A percentile compares a stretch with the other conserved stretches of the same genome.
These are phyloP conservation scores for Populus tomentosa DNA, from an alignment of 441 rosid species.

Conservation along the genomic window DNA sequence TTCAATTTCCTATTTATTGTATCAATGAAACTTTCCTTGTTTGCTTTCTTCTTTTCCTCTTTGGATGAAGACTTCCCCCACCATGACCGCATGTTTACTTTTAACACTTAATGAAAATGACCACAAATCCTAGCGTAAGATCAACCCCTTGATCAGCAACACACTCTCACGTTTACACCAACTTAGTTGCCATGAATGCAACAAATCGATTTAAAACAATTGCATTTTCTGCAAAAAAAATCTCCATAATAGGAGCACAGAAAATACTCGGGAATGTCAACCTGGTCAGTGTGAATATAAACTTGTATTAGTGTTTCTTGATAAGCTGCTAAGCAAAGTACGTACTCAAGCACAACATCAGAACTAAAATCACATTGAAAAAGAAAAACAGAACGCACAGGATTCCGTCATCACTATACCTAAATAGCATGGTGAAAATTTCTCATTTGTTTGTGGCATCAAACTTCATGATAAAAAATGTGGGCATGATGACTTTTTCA, in stretches of 20 bases:
- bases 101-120: background rate
- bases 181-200: slow-evolving; percentile 18
- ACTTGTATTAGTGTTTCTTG: slow-evolving; percentile 13
- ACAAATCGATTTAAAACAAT: background rate
- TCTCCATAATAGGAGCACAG: slow-evolving; percentile 1
- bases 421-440: background rate
- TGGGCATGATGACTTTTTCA: background rate
- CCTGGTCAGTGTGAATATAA: background rate
- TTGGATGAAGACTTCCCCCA: slow-evolving; percentile 63
- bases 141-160: slow-evolving; percentile 3
- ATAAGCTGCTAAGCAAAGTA: background rate
- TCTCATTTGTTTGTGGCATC: background rate
- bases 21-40: slow-evolving; percentile 51
- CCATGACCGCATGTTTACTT: slow-evolving; percentile 48
- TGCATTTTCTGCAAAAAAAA: background rate
- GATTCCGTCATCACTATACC: background rate
- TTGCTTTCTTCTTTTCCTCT: slow-evolving; percentile 57
- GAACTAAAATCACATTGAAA: background rate
- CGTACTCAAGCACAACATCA: background rate
- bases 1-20: slow-evolving; percentile 49
- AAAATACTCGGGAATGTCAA: slow-evolving; percentile 8
- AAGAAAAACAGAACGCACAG: background rate
- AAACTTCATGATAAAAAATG: background rate
- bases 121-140: slow-evolving; percentile 25
- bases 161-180: slow-evolving; percentile 17